phyloP scores from a whole-genome alignment of 495 filamentous ascomycete species.

The Aspergillus nanangensis region DNA sequence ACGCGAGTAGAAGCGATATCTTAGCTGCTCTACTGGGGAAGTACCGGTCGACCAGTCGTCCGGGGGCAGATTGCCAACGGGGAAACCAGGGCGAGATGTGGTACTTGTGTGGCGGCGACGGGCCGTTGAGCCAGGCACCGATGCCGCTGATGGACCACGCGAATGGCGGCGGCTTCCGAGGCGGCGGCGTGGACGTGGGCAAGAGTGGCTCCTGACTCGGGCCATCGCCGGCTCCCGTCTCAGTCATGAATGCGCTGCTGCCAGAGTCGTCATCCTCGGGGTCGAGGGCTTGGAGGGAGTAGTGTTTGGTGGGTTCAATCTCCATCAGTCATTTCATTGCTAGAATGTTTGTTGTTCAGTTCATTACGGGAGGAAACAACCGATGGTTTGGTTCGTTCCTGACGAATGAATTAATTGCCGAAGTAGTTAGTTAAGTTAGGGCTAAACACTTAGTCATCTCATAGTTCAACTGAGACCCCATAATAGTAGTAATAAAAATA shows the following conservation, averaged over 20 bases:
- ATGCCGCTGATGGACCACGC: too few species aligned
- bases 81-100: slow-evolving; percentile 62
- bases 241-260: too few species aligned
- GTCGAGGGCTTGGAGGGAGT: not conserved
- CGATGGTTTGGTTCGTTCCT: too few species aligned
- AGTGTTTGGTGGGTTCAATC: too few species aligned
- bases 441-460: not conserved
- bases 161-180: not conserved
- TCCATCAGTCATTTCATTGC: too few species aligned
- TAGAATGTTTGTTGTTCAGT: too few species aligned
- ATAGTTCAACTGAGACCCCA: not conserved
- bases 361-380: too few species aligned
- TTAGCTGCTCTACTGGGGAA: slow-evolving; percentile 52
- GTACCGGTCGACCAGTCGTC: slow-evolving; percentile 51
- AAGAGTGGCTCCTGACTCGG: slow-evolving; percentile 20
- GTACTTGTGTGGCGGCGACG: slow-evolving; percentile 52
- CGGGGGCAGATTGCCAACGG: slow-evolving; percentile 56
- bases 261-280: slow-evolving; percentile 12
- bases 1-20: slow-evolving; percentile 37
- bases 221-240: slow-evolving; percentile 11
- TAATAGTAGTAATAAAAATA: too few species aligned
- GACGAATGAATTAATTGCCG: too few species aligned
- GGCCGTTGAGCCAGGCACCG: slow-evolving; percentile 49
- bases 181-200: slow-evolving; percentile 13
- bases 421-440: too few species aligned